phyloP scores from a whole-genome alignment of 2,329 filamentous ascomycete species.

The Neocucurbitaria cava region DNA sequence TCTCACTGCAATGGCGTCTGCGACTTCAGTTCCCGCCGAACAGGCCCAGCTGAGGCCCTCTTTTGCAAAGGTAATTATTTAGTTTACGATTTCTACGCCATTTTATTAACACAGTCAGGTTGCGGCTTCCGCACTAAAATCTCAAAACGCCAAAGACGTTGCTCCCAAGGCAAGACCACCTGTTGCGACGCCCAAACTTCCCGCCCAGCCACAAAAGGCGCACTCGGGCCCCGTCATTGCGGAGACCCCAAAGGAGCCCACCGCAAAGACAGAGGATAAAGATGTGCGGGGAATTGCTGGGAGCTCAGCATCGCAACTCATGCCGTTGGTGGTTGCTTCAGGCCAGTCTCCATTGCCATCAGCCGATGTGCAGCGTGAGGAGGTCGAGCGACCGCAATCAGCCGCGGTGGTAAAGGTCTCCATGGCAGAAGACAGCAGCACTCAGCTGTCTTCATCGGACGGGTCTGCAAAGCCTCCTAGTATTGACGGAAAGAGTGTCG shows the following conservation, averaged over 20 bases:
- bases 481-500: constrained; percentile 85
- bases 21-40: constrained; percentile 37
- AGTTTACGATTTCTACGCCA: neutral
- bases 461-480: constrained; percentile 83
- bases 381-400: constrained; percentile 34
- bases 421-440: constrained; percentile 52
- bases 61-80: constrained; percentile 74
- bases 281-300: constrained; percentile 29
- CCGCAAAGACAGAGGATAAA: constrained; percentile 19
- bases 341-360: constrained; percentile 27
- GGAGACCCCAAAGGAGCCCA: constrained; percentile 22
- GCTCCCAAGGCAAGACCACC: constrained; percentile 32
- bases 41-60: constrained; percentile 62
- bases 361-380: constrained; percentile 56
- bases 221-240: constrained; percentile 25
- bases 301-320: constrained; percentile 28
- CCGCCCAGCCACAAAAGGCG: constrained; percentile 26
- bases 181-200: constrained; percentile 34
- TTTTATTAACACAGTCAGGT: constrained; percentile 42
- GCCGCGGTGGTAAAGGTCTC: constrained; percentile 41
- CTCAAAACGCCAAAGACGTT: constrained; percentile 33
- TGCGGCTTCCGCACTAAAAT: constrained; percentile 49
- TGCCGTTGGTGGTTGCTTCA: constrained; percentile 31
- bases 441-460: constrained; percentile 60
- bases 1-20: constrained; percentile 39